These are phyloP conservation scores for Alternaria ventricosa DNA, from an alignment of 2,329 filamentous ascomycete species.

Conservation along the genomic window DNA sequence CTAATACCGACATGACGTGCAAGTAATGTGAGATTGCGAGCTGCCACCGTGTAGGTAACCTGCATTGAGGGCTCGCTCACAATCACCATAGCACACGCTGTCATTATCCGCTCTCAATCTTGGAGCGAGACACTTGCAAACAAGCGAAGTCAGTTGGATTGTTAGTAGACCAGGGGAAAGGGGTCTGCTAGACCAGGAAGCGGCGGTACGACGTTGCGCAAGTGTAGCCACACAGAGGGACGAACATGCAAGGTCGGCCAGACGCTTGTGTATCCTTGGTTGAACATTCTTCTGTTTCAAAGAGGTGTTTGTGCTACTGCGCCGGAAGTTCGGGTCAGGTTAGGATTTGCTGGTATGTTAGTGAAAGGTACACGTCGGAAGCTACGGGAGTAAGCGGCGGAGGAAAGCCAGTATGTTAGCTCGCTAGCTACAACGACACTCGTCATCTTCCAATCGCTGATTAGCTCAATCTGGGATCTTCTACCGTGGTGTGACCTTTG, in stretches of 20 bases:
- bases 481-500: constrained; percentile 18
- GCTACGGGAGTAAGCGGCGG: neutral
- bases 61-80: constrained; percentile 15
- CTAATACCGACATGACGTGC: constrained; percentile 21
- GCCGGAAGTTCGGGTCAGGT: neutral
- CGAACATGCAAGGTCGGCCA: constrained; percentile 24
- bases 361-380: neutral
- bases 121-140: constrained; percentile 10
- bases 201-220: constrained; percentile 30
- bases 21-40: constrained; percentile 25
- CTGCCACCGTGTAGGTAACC: constrained; percentile 6
- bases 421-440: constrained; percentile 3
- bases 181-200: constrained; percentile 11
- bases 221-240: constrained; percentile 2
- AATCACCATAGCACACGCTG: constrained; percentile 15
- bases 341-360: neutral
- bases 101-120: constrained; percentile 23
- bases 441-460: neutral
- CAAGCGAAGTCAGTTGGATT: constrained; percentile 17
- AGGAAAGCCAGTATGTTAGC: neutral
- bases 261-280: constrained; percentile 17
- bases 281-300: constrained; percentile 9
- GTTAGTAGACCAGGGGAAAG: constrained; percentile 14
- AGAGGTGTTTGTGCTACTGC: constrained; percentile 15
- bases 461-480: neutral